These are phyloP conservation scores for Wickerhamiella nectarea DNA, from an alignment of 805 yeast species.

Conservation along the genomic window DNA sequence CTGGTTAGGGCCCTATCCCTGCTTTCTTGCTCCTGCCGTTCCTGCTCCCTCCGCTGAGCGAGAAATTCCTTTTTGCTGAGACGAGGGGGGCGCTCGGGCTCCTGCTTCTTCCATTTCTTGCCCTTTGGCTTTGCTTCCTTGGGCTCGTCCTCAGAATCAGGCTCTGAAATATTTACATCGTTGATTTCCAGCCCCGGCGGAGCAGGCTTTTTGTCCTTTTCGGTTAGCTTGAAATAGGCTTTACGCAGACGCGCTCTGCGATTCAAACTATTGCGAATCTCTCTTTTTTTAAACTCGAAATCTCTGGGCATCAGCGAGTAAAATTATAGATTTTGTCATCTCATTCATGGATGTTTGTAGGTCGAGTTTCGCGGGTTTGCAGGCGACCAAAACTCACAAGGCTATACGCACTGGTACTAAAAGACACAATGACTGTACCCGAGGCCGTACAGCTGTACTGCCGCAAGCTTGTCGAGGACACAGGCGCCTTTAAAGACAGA, in stretches of 20 bases:
- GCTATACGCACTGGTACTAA: neutral
- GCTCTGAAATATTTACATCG: neutral
- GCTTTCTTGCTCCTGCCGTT: slow-evolving; percentile 30
- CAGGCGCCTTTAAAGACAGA: neutral
- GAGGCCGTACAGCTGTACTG: neutral
- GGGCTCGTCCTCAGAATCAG: slow-evolving; percentile 9
- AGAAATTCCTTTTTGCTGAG: slow-evolving; percentile 11
- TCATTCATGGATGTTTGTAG: neutral
- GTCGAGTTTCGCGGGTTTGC: neutral
- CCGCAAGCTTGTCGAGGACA: neutral
- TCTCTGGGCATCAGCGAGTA: slow-evolving; percentile 11
- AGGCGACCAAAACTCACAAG: neutral
- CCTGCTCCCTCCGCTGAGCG: slow-evolving; percentile 14
- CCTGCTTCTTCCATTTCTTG: neutral
- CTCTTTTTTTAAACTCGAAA: slow-evolving; percentile 32
- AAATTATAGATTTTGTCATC: neutral
- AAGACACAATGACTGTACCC: neutral
- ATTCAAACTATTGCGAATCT: slow-evolving; percentile 61
- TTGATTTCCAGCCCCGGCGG: slow-evolving; percentile 22
- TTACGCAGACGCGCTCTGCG: slow-evolving; percentile 74
- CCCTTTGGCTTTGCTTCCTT: neutral
- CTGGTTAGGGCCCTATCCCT: slow-evolving; percentile 28
- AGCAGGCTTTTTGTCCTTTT: slow-evolving; percentile 37
- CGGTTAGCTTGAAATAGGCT: slow-evolving; percentile 64
- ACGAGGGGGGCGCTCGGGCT: neutral